A percentile compares a stretch with the other conserved stretches of the same genome.
These are phyloP conservation scores for Hydnomerulius pinastri DNA, from an alignment of 768 basidiomycete genomes.

Conservation along the genomic window DNA sequence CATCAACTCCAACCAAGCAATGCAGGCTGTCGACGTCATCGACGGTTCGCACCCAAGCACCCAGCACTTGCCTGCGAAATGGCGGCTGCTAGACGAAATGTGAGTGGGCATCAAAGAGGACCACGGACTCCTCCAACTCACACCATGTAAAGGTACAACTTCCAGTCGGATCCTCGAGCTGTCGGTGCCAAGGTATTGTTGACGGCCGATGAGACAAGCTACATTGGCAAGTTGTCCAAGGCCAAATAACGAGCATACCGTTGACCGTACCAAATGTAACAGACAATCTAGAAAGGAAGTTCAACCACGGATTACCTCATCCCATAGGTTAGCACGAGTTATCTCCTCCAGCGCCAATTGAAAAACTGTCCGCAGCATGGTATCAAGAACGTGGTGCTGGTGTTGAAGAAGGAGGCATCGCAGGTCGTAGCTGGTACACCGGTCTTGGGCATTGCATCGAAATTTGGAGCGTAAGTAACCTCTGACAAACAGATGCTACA, in stretches of 20 bases:
- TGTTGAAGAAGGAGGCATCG: conserved; percentile 44
- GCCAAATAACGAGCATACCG: background rate
- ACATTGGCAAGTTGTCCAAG: conserved; percentile 45
- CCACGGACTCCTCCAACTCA: conserved; percentile 10
- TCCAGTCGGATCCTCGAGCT: conserved; percentile 66
- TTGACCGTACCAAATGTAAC: background rate
- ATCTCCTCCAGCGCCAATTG: background rate
- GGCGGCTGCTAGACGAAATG: conserved; percentile 64
- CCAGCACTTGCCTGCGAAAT: conserved; percentile 48
- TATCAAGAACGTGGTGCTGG: conserved; percentile 78
- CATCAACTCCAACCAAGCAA: conserved; percentile 11
- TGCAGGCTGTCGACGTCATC: conserved; percentile 59
- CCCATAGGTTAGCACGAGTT: conserved; percentile 58
- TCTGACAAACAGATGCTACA: background rate
- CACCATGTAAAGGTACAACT: conserved; percentile 57
- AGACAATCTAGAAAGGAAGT: conserved; percentile 41
- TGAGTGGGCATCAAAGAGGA: conserved; percentile 32
- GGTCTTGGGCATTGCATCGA: conserved; percentile 77
- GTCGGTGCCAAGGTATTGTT: conserved; percentile 65
- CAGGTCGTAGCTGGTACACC: conserved; percentile 85
- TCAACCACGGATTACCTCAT: conserved; percentile 72
- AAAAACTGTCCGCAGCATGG: conserved; percentile 60
- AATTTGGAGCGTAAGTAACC: conserved; percentile 64
- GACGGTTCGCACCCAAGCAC: conserved; percentile 65
- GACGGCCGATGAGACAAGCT: conserved; percentile 65